These are phyloP conservation scores for Avena atlantica DNA, from an alignment of 176 grass and related monocot species.

Conservation along the genomic window DNA sequence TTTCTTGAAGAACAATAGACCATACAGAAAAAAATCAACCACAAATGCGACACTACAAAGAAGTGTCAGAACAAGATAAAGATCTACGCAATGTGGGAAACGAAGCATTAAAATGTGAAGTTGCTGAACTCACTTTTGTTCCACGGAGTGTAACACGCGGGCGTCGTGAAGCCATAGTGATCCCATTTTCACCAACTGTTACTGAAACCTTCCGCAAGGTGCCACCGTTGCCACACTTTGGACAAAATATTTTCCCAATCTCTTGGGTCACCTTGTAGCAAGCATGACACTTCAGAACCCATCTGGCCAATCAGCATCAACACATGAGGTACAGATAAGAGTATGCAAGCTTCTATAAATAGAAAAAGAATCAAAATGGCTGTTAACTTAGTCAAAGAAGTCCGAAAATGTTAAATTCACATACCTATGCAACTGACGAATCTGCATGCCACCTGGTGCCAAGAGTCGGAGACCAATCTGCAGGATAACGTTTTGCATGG, in stretches of 20 bases:
- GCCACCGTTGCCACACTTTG: slow-evolving; percentile 96
- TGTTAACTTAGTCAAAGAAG: not conserved
- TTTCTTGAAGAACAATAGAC: not conserved
- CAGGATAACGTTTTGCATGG: slow-evolving; percentile 98
- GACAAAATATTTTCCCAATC: slow-evolving; percentile 97
- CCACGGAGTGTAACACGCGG: slow-evolving; percentile 82
- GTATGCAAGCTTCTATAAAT: not conserved
- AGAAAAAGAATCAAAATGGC: not conserved
- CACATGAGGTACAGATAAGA: not conserved
- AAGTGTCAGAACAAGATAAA: not conserved
- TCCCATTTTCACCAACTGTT: slow-evolving; percentile 91
- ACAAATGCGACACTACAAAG: not conserved
- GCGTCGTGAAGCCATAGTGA: slow-evolving; percentile 84
- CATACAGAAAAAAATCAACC: slow-evolving; percentile 5
- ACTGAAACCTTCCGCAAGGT: slow-evolving; percentile 95
- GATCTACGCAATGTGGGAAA: not conserved
- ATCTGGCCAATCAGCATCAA: slow-evolving; percentile 57
- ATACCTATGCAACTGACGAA: slow-evolving; percentile 87
- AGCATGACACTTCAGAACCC: slow-evolving; percentile 99
- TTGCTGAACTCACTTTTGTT: slow-evolving; percentile 74
- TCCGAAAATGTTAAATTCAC: not conserved
- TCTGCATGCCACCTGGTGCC: slow-evolving; percentile 96
- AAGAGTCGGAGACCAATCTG: slow-evolving; percentile 93
- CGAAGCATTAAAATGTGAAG: not conserved
- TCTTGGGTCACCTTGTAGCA: slow-evolving; percentile 96